Evolutionary conservation across 768 basidiomycete species (phyloP).

Genomic region (Trametes maxima): DNA sequence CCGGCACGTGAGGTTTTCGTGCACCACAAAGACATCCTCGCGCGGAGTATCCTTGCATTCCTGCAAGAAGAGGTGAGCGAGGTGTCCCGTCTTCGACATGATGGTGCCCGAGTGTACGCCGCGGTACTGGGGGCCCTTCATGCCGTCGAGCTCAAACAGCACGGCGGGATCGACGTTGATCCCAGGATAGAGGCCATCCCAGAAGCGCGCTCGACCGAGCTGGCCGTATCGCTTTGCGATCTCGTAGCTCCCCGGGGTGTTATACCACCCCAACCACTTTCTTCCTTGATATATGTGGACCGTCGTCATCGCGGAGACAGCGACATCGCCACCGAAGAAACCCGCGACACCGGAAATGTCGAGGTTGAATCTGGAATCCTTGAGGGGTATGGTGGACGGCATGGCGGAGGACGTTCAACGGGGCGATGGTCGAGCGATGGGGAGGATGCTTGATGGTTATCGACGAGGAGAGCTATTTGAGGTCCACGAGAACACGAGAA

Average conservation of each 20-base stretch:
- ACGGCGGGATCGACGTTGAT: slow-evolving; percentile 20
- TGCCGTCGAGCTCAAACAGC: slow-evolving; percentile 19
- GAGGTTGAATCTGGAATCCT: slow-evolving; percentile 14
- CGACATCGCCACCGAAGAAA: slow-evolving; percentile 21
- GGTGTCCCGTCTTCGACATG: slow-evolving; percentile 17
- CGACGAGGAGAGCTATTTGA: too few relatives aligned
- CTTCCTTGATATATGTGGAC: slow-evolving; percentile 20
- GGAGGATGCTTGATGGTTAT: not conserved
- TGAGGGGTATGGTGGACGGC: slow-evolving; percentile 5
- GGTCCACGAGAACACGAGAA: too few relatives aligned
- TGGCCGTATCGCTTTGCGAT: slow-evolving; percentile 22
- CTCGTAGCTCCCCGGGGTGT: slow-evolving; percentile 21
- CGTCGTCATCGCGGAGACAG: slow-evolving; percentile 19
- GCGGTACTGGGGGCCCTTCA: slow-evolving; percentile 12
- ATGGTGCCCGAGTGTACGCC: slow-evolving; percentile 19
- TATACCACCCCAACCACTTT: slow-evolving; percentile 23
- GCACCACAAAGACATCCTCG: not conserved
- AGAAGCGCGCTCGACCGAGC: slow-evolving; percentile 19
- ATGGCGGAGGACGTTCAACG: not conserved
- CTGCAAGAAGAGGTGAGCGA: slow-evolving; percentile 14
- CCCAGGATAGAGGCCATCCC: slow-evolving; percentile 22
- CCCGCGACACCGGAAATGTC: slow-evolving; percentile 20
- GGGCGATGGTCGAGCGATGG: not conserved
- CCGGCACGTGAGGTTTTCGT: not conserved
- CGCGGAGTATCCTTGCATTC: slow-evolving; percentile 9